These are phyloP conservation scores for Cocos nucifera DNA, from an alignment of 176 grass and related monocot genomes.

Conservation along the genomic window DNA sequence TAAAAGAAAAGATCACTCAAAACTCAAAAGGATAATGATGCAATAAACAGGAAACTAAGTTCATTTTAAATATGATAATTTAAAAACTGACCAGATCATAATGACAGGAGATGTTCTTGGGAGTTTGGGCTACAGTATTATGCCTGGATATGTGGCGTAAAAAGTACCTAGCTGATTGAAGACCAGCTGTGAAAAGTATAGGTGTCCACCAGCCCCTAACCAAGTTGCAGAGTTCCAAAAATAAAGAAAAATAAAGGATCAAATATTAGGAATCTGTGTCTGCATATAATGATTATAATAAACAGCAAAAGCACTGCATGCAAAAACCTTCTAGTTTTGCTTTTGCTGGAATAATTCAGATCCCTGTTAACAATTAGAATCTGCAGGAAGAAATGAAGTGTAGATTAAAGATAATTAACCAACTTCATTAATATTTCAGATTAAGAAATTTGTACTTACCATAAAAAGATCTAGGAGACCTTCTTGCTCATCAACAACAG, in stretches of 20 bases:
- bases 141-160: constrained; percentile 54
- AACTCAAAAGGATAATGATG: background rate
- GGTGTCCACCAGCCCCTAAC: constrained; percentile 89
- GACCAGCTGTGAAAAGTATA: constrained; percentile 57
- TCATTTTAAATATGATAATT: background rate
- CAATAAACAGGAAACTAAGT: background rate
- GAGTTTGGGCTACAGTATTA: constrained; percentile 75
- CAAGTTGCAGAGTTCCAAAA: too few relatives aligned
- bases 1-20: background rate
- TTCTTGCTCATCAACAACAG: constrained; percentile 65
- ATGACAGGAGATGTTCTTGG: constrained; percentile 73
- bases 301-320: background rate
- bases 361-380: constrained; percentile 78
- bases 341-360: constrained; percentile 14
- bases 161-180: constrained; percentile 75
- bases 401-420: too few relatives aligned
- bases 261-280: background rate
- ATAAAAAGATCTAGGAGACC: constrained; percentile 81
- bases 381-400: constrained; percentile 20
- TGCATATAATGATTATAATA: background rate
- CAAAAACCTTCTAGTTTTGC: constrained; percentile 36
- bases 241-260: background rate
- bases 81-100: constrained; percentile 61
- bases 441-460: constrained; percentile 25
- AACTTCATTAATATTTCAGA: too few relatives aligned